Base-by-base conservation (phyloP, 257 asterid species). In the Nicotiana paniculata region DNA sequence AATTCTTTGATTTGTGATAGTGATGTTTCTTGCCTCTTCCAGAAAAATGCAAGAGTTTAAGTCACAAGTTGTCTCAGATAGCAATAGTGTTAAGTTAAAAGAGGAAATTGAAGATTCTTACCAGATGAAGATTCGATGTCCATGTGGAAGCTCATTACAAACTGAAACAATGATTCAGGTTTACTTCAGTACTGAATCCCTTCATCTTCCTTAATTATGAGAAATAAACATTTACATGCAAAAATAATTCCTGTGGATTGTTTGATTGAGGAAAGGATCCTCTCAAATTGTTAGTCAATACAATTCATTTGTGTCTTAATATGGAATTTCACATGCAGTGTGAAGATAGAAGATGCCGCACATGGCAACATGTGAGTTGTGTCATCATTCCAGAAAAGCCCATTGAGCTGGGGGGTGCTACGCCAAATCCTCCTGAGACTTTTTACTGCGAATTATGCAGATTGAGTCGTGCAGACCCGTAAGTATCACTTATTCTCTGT, bases 391-490 rank as follows among this genome's bases (percentile, higher is more conserved):
- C 96, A 48, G 98, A 94, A 88, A 94, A 91, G 84, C 91, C 97
- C 65, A 77, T 82, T 81, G 97, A 96, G 24, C 24, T 21, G 85
- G 91, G 93, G 16, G 77, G 30, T 81, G 87, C 85, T 84, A 77
- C 86, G 80, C 93, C 91, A 66, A 82, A 79, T 83, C 90, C 91
- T 17, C 98, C 96, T 1, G 96, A 89, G 67, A 82, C 77, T 55
- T 96, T 96, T 89, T 93, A 89, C 89, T 93, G 99, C 86, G 98
- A 95, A 85, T 85, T 92, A 54, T 96, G 98, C 84, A 92, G 98
- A 87, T 88, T 96, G 83, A 90, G 74, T 80, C 90, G 93, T 17
- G 97, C 98, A 77, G 99, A 96, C 80, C 98, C 98, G 98, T 94
- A 90, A 92, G 98, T 91, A 83, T 65, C 86, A 46, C 55, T 54